Evolutionary conservation across 176 grass and related monocot genomes (phyloP).

Genomic region (Alloteropsis semialata): DNA sequence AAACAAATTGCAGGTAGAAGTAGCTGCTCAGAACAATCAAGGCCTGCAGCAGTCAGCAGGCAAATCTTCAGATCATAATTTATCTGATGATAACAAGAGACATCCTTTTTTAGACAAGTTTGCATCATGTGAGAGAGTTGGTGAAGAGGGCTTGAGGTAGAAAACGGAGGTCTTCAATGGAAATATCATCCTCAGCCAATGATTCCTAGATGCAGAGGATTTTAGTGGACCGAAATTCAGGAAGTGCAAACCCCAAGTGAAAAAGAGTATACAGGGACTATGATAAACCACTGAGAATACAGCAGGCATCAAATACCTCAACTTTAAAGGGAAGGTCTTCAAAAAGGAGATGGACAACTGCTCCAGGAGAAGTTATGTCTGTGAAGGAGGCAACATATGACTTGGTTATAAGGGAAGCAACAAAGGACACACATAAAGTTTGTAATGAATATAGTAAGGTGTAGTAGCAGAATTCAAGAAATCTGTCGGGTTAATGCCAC

Average conservation of each 20-base stretch:
- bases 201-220: not conserved
- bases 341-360: conserved; percentile 27
- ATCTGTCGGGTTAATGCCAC: not conserved
- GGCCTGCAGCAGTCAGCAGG: not conserved
- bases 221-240: not conserved
- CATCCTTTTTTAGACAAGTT: not conserved
- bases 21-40: not conserved
- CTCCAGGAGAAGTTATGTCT: conserved; percentile 9
- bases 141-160: not conserved
- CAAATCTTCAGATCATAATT: conserved; percentile 5
- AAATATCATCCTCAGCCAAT: not conserved
- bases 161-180: conserved; percentile 2
- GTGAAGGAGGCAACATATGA: conserved; percentile 15
- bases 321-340: conserved; percentile 27
- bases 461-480: not conserved
- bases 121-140: not conserved
- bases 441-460: not conserved
- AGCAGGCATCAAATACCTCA: not conserved
- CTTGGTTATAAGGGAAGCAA: not conserved
- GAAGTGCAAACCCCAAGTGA: not conserved
- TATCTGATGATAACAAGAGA: not conserved
- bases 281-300: not conserved
- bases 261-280: not conserved
- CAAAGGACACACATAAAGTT: not conserved
- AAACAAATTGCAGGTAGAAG: not conserved